Conservation (phyloP, 441 rosid species). For the Cnidoscolus chayamansa region DNA sequence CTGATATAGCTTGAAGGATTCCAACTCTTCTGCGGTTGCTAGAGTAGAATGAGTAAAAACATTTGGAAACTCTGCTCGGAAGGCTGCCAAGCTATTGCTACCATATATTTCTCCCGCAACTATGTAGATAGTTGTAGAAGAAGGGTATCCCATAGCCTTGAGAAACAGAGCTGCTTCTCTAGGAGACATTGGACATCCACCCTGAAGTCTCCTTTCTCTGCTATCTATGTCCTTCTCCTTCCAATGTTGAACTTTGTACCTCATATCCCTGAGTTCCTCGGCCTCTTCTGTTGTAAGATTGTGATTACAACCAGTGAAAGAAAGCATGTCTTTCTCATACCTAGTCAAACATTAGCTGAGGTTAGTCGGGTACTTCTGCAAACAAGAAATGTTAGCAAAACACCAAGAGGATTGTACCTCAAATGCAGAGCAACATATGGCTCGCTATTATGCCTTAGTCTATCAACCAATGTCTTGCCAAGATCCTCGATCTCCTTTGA, state of each 20-base stretch:
- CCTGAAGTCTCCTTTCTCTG: conserved; percentile 52
- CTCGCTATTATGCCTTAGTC: conserved; percentile 60
- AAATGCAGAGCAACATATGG: conserved; percentile 84
- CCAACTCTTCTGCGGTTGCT: conserved; percentile 73
- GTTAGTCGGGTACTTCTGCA: conserved; percentile 11
- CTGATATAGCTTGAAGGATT: conserved; percentile 63
- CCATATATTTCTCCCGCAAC: conserved; percentile 89
- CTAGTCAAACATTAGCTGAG: conserved; percentile 27
- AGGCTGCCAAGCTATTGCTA: conserved; percentile 65
- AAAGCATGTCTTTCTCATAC: conserved; percentile 93
- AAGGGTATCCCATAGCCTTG: conserved; percentile 90
- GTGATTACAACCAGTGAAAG: conserved; percentile 91
- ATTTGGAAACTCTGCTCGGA: conserved; percentile 76
- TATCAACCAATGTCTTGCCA: conserved; percentile 57
- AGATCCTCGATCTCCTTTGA: conserved; percentile 67
- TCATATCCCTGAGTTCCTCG: conserved; percentile 66
- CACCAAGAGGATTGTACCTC: conserved; percentile 41
- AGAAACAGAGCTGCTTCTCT: conserved; percentile 87
- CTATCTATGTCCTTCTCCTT: conserved; percentile 92
- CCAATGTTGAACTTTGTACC: conserved; percentile 78
- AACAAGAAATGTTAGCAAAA: not conserved
- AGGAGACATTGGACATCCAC: conserved; percentile 94
- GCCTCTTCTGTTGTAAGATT: conserved; percentile 68
- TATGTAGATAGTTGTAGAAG: conserved; percentile 70
- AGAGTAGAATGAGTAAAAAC: conserved; percentile 68